Conservation (phyloP, 768 basidiomycete genomes). For the Mycena chlorophos region DNA sequence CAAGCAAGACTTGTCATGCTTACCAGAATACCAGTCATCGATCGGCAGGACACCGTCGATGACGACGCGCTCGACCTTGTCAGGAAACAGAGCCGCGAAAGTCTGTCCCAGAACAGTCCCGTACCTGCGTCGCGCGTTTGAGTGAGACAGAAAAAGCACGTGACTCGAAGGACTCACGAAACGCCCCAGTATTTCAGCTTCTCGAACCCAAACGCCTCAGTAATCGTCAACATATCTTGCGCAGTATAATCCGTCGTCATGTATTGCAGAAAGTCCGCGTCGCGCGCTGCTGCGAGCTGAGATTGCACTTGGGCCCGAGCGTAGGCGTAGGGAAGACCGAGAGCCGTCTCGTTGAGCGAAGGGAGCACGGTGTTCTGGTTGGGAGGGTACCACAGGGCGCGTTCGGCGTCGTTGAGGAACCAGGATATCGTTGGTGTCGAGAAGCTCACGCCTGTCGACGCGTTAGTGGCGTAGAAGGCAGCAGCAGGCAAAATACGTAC, state of each 20-base stretch:
- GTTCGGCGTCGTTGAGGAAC: conserved; percentile 14
- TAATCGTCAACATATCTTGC: conserved; percentile 40
- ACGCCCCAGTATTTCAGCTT: conserved; percentile 36
- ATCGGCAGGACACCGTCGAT: conserved; percentile 29
- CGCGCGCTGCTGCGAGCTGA: conserved; percentile 34
- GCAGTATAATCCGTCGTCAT: conserved; percentile 43
- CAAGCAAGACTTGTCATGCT: conserved; percentile 22
- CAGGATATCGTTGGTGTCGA: conserved; percentile 14
- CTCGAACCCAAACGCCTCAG: conserved; percentile 31
- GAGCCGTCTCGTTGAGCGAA: conserved; percentile 21
- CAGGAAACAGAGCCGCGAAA: conserved; percentile 39
- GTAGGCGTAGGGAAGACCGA: conserved; percentile 34
- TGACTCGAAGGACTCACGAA: conserved; percentile 22
- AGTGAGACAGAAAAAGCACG: not conserved
- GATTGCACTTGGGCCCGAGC: conserved; percentile 34
- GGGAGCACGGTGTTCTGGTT: conserved; percentile 22
- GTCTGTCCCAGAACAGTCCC: conserved; percentile 31
- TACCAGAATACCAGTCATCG: conserved; percentile 1
- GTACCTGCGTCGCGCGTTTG: conserved; percentile 26
- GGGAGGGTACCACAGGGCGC: conserved; percentile 13
- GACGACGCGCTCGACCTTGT: conserved; percentile 35
- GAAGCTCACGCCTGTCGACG: conserved; percentile 9
- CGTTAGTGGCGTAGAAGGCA: not conserved
- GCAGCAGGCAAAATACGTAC: not conserved
- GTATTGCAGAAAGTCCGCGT: conserved; percentile 29